A percentile compares a stretch with the other conserved stretches of the same genome.
These are phyloP conservation scores for Hypocreales sp. DNA, from an alignment of 2,329 filamentous ascomycete genomes.

Conservation along the genomic window DNA sequence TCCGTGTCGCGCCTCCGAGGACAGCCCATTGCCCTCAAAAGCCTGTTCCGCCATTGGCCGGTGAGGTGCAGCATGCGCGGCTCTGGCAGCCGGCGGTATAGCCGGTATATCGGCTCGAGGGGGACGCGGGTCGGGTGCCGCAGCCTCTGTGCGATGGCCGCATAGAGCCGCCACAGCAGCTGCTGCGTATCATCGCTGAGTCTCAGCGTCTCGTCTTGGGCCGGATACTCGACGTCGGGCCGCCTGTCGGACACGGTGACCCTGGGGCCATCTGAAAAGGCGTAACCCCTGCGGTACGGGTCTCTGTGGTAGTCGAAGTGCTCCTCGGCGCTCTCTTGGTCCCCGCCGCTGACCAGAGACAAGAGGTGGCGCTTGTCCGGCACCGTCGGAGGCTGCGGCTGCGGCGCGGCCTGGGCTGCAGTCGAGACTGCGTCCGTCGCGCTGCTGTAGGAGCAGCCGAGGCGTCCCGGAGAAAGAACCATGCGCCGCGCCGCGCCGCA, in stretches of 20 bases:
- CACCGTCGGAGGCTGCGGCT: conserved; percentile 3
- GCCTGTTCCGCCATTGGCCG: conserved; percentile 37
- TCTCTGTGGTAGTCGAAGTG: conserved; percentile 35
- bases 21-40: conserved; percentile 55
- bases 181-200: conserved; percentile 18
- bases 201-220: conserved; percentile 21
- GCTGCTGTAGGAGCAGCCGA: conserved; percentile 10
- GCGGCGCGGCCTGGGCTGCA: conserved; percentile 5
- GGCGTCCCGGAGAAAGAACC: conserved; percentile 7
- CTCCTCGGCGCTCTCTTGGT: conserved; percentile 32
- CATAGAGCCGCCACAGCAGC: conserved; percentile 22
- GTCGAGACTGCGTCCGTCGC: conserved; percentile 10
- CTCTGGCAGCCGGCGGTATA: conserved; percentile 34
- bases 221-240: conserved; percentile 32
- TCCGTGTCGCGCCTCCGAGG: conserved; percentile 38
- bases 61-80: conserved; percentile 35
- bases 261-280: conserved; percentile 30
- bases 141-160: conserved; percentile 23
- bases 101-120: conserved; percentile 29
- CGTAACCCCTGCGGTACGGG: conserved; percentile 38
- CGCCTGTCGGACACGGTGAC: conserved; percentile 32
- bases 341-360: conserved; percentile 33
- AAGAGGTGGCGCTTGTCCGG: conserved; percentile 29
- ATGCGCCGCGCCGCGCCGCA: conserved; percentile 5
- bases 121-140: conserved; percentile 23